Conservation (phyloP, 176 grass and related monocot genomes). For the Phragmites australis region DNA sequence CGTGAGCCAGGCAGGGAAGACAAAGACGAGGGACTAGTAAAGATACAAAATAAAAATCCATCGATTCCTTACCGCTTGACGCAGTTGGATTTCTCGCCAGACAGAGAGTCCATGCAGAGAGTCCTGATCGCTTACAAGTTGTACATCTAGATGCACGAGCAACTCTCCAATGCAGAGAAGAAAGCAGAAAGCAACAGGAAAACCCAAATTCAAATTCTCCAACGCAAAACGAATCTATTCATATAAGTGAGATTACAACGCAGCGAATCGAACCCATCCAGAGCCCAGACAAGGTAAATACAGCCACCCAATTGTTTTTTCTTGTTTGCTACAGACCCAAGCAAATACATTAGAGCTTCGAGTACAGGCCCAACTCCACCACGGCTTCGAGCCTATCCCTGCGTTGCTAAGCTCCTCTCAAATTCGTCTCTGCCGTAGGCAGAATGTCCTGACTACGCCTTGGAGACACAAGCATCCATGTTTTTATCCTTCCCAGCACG, state of each 20-base stretch:
- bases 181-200: background rate
- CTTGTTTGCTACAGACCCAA: conserved; percentile 26
- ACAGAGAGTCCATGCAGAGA: too few relatives aligned
- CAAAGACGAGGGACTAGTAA: background rate
- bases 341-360: conserved; percentile 13
- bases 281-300: conserved; percentile 28
- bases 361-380: background rate
- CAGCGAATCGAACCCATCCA: conserved; percentile 17
- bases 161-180: background rate
- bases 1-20: too few relatives aligned
- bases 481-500: background rate
- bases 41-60: background rate
- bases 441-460: conserved; percentile 37
- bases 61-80: background rate
- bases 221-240: conserved; percentile 13
- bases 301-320: conserved; percentile 36
- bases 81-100: background rate
- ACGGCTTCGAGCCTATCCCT: conserved; percentile 15
- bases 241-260: conserved; percentile 39
- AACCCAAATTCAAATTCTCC: background rate
- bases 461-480: conserved; percentile 16
- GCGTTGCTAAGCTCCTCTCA: background rate
- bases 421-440: conserved; percentile 18
- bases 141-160: too few relatives aligned
- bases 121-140: too few relatives aligned